Evolutionary conservation across 208 protist genomes (phyloP), one percentile per base, ranked within the genome.

Genomic region (Leishmania guyanensis): DNA sequence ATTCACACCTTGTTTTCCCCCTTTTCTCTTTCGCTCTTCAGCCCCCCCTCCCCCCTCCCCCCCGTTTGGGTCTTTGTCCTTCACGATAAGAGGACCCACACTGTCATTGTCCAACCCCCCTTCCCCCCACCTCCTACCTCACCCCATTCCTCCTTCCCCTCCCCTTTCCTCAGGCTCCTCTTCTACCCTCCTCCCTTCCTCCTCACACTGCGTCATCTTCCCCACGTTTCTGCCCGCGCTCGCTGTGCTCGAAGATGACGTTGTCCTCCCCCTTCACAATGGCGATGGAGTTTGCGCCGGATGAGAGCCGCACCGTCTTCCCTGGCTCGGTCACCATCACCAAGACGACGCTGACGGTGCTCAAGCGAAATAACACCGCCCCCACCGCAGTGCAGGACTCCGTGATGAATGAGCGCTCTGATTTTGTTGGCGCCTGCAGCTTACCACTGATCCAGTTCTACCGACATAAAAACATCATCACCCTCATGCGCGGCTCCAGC

Each of bases 391-490:
- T 75, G 76, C 76, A 53, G 12, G 82, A 82, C 54, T 77, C 86
- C 29, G 78, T 72, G 1, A 68, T 65, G 54, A 84, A 82, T 54
- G 88, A 87, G 48, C 84, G 88, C 62, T 58, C 89, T 16, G 83
- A 81, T 39, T 94, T 95, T 62, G 88, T 97, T 68, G 93, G 93
- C 50, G 88, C 92, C n/a, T 92, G 89, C 88, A 91, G 85, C 80
- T 66, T 91, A 0, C 86, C 90, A 2, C 88, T 94, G 12, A 78
- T 95, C 1, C 89, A 90, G 77, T 93, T 93, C 60, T 88, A 90
- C 70, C 89, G 88, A n/a, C 80, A 88, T 66, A 73, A 90, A 72
- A 77, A 81, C 60, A 43, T 66, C 36, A 65, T 97, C 48, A 87
- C 85, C 0, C 79, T 97, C 17, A 88, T 89, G 70, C 86, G 91